Conservation (phyloP, 257 asterid genomes). For the Nicotiana knightiana region DNA sequence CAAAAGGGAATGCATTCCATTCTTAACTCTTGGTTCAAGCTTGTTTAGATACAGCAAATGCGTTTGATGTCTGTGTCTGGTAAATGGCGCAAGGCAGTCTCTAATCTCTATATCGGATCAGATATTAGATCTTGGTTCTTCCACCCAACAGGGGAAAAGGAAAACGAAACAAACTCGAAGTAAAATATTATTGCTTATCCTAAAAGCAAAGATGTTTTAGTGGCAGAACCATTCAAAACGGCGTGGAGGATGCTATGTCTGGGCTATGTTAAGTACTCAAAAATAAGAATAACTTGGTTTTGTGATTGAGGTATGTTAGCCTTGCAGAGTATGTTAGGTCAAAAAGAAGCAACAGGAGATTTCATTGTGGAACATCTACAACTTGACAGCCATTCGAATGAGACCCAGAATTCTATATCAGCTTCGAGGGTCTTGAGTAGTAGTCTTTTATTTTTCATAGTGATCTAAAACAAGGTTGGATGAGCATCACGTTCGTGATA, state of each 20-base stretch:
- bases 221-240: background rate
- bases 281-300: background rate
- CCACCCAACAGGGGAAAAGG: background rate
- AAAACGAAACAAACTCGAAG: background rate
- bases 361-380: background rate
- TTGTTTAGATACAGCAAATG: background rate
- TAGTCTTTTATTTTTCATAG: background rate
- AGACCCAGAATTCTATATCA: background rate
- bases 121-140: background rate
- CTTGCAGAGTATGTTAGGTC: background rate
- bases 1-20: background rate
- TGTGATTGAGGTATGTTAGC: background rate
- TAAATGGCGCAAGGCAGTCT: background rate
- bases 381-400: background rate
- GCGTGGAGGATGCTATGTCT: background rate
- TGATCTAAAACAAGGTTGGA: background rate
- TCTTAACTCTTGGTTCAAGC: background rate
- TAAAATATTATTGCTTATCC: background rate
- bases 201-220: background rate
- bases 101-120: background rate
- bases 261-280: background rate
- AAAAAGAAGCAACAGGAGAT: background rate
- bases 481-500: constrained; percentile 8
- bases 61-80: background rate
- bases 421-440: background rate